A percentile compares a stretch with the other conserved stretches of the same genome.
phyloP scores from a whole-genome alignment of 176 grass and related monocot genomes.

The Elaeis guineensis region DNA sequence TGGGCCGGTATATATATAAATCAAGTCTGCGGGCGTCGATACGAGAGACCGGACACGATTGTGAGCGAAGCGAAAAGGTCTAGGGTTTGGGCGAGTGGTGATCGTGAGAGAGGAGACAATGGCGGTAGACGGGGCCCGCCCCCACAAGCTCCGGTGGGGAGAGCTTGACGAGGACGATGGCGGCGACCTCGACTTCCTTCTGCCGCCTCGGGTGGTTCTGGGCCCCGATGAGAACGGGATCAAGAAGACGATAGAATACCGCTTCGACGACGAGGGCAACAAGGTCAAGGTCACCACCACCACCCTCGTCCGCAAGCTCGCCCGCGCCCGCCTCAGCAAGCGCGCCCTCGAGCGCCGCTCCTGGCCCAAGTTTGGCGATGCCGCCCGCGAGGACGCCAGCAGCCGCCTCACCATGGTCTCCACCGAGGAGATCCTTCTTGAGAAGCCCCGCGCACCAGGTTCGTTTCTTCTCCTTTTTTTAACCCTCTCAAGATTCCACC shows the following conservation, averaged over 20 bases:
- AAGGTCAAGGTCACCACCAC: conserved; percentile 78
- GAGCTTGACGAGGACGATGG: conserved; percentile 48
- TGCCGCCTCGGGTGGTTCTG: conserved; percentile 52
- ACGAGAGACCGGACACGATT: too few relatives aligned
- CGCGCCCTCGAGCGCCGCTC: conserved; percentile 65
- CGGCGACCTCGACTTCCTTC: conserved; percentile 63
- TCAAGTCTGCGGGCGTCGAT: too few relatives aligned
- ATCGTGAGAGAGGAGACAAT: conserved; percentile 6
- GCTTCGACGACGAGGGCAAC: conserved; percentile 73
- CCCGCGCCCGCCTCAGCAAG: conserved; percentile 50
- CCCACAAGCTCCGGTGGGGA: conserved; percentile 53
- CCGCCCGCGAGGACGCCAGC: conserved; percentile 50
- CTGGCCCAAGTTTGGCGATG: conserved; percentile 82
- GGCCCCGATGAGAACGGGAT: conserved; percentile 72
- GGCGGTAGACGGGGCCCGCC: conserved; percentile 6
- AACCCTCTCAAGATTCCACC: not conserved
- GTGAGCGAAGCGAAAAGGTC: too few relatives aligned
- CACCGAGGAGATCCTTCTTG: conserved; percentile 79
- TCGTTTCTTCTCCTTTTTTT: not conserved
- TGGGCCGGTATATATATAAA: too few relatives aligned
- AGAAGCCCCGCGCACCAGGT: conserved; percentile 77
- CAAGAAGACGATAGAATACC: conserved; percentile 66
- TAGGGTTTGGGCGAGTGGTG: too few relatives aligned
- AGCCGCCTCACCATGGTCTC: conserved; percentile 64
- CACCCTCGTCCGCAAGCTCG: conserved; percentile 63